phyloP scores from a whole-genome alignment of 1,139 yeast genomes.

The Nadsonia starkeyi-henricii region DNA sequence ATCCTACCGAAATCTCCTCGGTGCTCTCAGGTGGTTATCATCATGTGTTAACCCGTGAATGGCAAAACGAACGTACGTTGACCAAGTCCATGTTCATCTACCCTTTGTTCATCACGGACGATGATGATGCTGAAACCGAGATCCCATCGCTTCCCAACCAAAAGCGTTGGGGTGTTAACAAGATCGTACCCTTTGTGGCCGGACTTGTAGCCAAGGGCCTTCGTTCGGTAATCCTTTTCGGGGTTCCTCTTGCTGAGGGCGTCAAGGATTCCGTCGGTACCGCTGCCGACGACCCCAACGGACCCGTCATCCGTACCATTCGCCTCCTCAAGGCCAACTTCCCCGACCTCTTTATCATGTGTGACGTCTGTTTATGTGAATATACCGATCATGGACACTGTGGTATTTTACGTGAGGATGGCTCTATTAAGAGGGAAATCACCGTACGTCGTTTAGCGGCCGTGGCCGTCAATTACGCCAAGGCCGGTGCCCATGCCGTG shows the following conservation, averaged over 20 bases:
- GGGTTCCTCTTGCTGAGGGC: conserved; percentile 68
- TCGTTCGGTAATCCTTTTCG: conserved; percentile 75
- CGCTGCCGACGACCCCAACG: conserved; percentile 90
- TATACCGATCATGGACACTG: conserved; percentile 96
- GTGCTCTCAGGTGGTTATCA: conserved; percentile 87
- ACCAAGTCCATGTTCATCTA: conserved; percentile 81
- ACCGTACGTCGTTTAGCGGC: conserved; percentile 81
- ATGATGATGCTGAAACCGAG: conserved; percentile 60
- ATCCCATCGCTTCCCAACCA: conserved; percentile 79
- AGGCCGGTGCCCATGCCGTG: conserved; percentile 89
- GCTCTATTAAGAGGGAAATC: conserved; percentile 58
- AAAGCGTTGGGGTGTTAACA: conserved; percentile 74
- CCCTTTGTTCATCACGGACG: conserved; percentile 78
- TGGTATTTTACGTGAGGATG: conserved; percentile 80
- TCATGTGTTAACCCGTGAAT: conserved; percentile 74
- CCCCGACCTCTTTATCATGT: conserved; percentile 75
- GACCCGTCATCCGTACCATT: conserved; percentile 80
- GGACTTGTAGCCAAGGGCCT: conserved; percentile 69
- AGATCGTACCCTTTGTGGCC: conserved; percentile 56
- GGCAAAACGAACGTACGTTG: conserved; percentile 82
- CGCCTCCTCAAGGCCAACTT: conserved; percentile 47
- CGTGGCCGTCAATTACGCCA: conserved; percentile 89
- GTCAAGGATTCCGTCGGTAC: conserved; percentile 73
- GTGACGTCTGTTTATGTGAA: conserved; percentile 95
- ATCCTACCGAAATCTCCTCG: conserved; percentile 55